Conservation (phyloP, 352 stramenopile species). For the Globisporangium solare region DNA sequence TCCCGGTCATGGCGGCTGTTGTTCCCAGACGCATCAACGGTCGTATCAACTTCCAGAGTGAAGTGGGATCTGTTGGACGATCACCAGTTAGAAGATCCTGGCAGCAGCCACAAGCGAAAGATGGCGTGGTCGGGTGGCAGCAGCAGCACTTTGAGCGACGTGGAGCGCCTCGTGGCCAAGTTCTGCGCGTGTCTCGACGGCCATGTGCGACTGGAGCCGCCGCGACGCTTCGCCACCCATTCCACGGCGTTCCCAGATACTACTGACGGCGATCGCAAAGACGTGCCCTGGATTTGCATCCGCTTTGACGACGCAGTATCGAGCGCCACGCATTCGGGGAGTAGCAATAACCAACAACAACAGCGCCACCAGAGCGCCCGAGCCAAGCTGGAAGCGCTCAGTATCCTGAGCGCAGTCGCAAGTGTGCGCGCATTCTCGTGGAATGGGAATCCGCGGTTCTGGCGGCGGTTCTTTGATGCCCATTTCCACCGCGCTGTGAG, state of each 20-base stretch:
- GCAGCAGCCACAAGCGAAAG: not conserved
- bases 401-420: slow-evolving; percentile 24
- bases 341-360: too few relatives aligned
- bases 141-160: not conserved
- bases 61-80: too few relatives aligned
- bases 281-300: slow-evolving; percentile 14
- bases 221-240: not conserved
- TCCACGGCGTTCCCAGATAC: not conserved
- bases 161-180: slow-evolving; percentile 14
- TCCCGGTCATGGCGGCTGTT: not conserved
- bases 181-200: slow-evolving; percentile 17
- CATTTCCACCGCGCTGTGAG: slow-evolving; percentile 1
- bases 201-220: slow-evolving; percentile 15
- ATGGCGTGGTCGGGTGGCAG: slow-evolving; percentile 2
- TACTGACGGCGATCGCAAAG: not conserved
- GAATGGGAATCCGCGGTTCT: slow-evolving; percentile 30
- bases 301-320: slow-evolving; percentile 9
- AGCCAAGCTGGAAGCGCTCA: slow-evolving; percentile 19
- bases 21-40: slow-evolving; percentile 1
- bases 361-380: slow-evolving; percentile 1
- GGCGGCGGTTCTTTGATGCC: slow-evolving; percentile 18
- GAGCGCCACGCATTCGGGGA: not conserved
- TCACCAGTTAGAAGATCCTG: not conserved
- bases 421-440: slow-evolving; percentile 21
- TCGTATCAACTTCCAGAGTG: slow-evolving; percentile 2